Percentiles rank a stretch among this genome's conserved stretches.
These are phyloP conservation scores for Viola odorata DNA, from an alignment of 345 rosid species.

Conservation along the genomic window DNA sequence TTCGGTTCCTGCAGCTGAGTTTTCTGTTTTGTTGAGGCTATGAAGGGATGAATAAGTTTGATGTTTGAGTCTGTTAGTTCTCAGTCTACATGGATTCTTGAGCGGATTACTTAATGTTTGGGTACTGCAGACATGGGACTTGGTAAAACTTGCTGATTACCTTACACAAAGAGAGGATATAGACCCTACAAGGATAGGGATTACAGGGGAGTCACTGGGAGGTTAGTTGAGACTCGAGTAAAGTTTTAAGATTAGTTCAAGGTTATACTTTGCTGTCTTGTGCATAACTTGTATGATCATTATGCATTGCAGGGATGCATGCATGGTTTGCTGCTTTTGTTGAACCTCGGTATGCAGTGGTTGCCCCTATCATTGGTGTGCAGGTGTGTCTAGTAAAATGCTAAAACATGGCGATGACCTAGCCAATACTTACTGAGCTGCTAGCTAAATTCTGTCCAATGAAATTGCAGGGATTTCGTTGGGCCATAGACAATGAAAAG, in stretches of 20 bases:
- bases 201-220: constrained; percentile 91
- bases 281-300: constrained; percentile 9
- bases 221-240: constrained; percentile 39
- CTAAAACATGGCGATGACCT: not conserved
- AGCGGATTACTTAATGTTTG: constrained; percentile 3
- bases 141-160: constrained; percentile 84
- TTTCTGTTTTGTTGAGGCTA: constrained; percentile 7
- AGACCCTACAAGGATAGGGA: constrained; percentile 73
- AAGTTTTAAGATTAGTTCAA: not conserved
- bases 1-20: not conserved
- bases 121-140: constrained; percentile 68
- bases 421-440: constrained; percentile 2
- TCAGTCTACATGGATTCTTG: constrained; percentile 11
- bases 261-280: constrained; percentile 1
- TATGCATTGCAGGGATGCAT: constrained; percentile 70
- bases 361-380: constrained; percentile 75
- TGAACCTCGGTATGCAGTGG: constrained; percentile 66
- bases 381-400: constrained; percentile 42
- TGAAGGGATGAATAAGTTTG: constrained; percentile 1
- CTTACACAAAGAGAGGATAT: constrained; percentile 68
- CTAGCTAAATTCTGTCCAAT: constrained; percentile 8
- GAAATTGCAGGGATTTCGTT: constrained; percentile 59
- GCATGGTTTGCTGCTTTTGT: constrained; percentile 91
- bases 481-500: constrained; percentile 79
- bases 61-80: not conserved